phyloP scores from a whole-genome alignment of 371 early-diverging fungal genomes.

The Fennellomyces sp. region DNA sequence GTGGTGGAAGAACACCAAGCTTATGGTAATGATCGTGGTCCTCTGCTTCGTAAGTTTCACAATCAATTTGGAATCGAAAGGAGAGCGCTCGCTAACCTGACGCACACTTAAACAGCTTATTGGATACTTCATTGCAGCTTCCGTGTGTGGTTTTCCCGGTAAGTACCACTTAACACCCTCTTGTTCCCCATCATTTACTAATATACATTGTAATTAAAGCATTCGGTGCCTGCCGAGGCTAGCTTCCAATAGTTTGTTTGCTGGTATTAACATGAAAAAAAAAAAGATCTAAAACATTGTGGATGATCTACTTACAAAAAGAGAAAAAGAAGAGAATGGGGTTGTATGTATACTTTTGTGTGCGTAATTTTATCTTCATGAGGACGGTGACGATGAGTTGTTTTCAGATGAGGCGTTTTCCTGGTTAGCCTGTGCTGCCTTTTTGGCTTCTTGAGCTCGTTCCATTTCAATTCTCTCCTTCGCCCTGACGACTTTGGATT shows the following conservation, averaged over 20 bases:
- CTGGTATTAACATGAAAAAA: neutral
- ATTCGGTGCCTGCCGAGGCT: conserved; percentile 23
- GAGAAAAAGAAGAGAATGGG: neutral
- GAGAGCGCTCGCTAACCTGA: neutral
- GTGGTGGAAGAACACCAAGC: conserved; percentile 94
- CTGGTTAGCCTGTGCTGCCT: conserved; percentile 12
- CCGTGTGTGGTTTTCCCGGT: conserved; percentile 82
- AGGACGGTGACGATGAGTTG: conserved; percentile 15
- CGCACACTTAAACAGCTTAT: conserved; percentile 49
- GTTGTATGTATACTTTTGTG: conserved; percentile 6
- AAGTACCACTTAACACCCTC: conserved; percentile 17
- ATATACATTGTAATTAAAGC: conserved; percentile 18
- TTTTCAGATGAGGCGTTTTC: conserved; percentile 6
- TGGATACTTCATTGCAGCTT: conserved; percentile 66
- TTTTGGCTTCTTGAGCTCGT: conserved; percentile 63
- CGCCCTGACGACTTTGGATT: conserved; percentile 93
- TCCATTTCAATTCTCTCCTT: conserved; percentile 93
- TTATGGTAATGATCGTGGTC: conserved; percentile 73
- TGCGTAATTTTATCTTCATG: neutral
- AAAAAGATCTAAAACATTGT: neutral
- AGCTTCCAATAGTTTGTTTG: neutral
- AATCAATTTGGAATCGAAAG: too few species aligned
- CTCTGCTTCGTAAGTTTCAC: conserved; percentile 71
- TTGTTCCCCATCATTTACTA: neutral
- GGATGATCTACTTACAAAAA: conserved; percentile 10